Evolutionary conservation across 768 basidiomycete genomes (phyloP).

Genomic region (Amanita rimosa): DNA sequence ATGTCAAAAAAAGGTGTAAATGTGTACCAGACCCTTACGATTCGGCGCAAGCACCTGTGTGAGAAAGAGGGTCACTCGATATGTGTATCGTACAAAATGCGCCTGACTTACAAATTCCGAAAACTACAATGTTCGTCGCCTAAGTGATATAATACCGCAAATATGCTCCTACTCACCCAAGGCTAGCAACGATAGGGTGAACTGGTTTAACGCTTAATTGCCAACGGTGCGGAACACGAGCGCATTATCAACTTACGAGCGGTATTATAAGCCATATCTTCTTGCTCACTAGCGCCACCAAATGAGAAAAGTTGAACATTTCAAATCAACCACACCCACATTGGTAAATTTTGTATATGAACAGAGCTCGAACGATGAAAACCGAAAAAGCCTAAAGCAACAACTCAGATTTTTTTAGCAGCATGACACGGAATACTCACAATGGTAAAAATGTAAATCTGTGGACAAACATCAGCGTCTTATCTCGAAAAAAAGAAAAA

Average conservation of each 20-base stretch:
- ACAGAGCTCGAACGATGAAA: constrained; percentile 40
- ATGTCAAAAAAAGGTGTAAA: too few species aligned
- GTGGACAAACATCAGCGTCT: neutral
- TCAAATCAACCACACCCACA: constrained; percentile 23
- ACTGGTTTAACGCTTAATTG: constrained; percentile 9
- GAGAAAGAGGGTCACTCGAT: neutral
- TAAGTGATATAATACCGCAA: neutral
- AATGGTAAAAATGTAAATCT: constrained; percentile 46
- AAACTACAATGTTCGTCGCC: neutral
- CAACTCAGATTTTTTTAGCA: neutral
- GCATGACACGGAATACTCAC: constrained; percentile 15
- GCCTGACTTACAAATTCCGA: constrained; percentile 23
- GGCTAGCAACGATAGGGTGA: constrained; percentile 29
- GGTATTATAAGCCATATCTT: constrained; percentile 28
- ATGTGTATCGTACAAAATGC: neutral
- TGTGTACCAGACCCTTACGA: too few species aligned
- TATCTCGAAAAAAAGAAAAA: neutral
- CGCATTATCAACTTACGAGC: constrained; percentile 27
- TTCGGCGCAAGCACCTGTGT: too few species aligned
- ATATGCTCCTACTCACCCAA: constrained; percentile 26
- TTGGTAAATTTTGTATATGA: constrained; percentile 36
- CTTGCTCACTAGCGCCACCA: constrained; percentile 28
- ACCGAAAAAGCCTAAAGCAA: constrained; percentile 31
- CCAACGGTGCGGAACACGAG: neutral
- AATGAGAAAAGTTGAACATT: neutral